phyloP scores from a whole-genome alignment of 495 filamentous ascomycete genomes.

The Bacidia gigantensis region DNA sequence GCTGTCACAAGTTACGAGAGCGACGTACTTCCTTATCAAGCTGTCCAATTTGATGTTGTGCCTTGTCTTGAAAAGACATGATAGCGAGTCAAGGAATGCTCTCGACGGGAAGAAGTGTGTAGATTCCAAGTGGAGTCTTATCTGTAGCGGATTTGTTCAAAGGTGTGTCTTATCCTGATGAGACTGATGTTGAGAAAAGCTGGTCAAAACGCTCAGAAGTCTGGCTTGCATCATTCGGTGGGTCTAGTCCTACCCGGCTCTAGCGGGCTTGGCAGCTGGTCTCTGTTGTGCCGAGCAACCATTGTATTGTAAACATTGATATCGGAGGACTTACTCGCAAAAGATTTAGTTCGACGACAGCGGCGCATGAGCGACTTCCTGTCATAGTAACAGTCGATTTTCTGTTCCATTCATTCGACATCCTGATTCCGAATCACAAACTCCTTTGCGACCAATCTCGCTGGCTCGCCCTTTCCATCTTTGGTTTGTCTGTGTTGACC shows the following conservation, averaged over 20 bases:
- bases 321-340: not conserved
- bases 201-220: not conserved
- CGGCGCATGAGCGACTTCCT: not conserved
- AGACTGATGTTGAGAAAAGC: not conserved
- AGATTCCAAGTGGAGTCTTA: too few relatives aligned
- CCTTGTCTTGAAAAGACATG: conserved; percentile 75
- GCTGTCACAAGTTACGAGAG: conserved; percentile 1
- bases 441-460: not conserved
- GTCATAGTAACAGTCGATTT: not conserved
- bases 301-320: not conserved
- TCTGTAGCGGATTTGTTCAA: too few relatives aligned
- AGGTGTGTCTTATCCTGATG: not conserved
- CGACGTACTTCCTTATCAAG: conserved; percentile 94
- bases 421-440: too few relatives aligned
- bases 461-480: not conserved
- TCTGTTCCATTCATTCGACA: too few relatives aligned
- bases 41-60: conserved; percentile 74
- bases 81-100: not conserved
- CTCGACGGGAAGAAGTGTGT: not conserved
- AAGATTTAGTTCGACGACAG: not conserved
- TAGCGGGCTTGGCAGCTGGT: conserved; percentile 1
- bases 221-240: not conserved
- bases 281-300: not conserved
- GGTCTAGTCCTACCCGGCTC: not conserved
- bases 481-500: not conserved